Percentiles rank a stretch among this genome's conserved stretches.
phyloP scores from a whole-genome alignment of 2,329 filamentous ascomycete genomes.

The Curvularia hawaiiensis region DNA sequence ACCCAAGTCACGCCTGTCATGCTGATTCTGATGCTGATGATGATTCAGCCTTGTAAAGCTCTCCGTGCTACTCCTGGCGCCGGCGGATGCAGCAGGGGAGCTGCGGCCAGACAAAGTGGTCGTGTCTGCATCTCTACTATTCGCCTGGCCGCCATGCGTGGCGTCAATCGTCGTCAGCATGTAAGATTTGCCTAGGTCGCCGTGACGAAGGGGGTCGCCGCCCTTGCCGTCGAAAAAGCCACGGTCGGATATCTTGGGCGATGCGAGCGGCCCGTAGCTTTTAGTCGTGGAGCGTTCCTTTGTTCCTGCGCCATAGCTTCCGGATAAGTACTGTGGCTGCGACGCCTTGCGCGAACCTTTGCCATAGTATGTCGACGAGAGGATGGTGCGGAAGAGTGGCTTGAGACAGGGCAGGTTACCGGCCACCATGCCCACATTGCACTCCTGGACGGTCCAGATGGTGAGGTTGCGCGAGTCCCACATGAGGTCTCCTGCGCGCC shows the following conservation, averaged over 20 bases:
- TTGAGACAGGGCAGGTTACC: constrained; percentile 52
- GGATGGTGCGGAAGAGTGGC: constrained; percentile 48
- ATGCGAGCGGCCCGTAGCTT: constrained; percentile 14
- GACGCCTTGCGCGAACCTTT: constrained; percentile 24
- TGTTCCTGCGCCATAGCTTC: constrained; percentile 27
- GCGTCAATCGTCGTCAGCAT: constrained; percentile 20
- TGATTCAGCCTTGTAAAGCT: constrained; percentile 8
- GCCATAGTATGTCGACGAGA: constrained; percentile 42
- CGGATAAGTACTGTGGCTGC: constrained; percentile 18
- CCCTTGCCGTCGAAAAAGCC: constrained; percentile 4
- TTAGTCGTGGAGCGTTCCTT: constrained; percentile 13
- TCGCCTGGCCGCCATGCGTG: not conserved
- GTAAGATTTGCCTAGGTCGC: constrained; percentile 8
- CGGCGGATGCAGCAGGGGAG: constrained; percentile 1
- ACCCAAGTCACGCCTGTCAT: constrained; percentile 1
- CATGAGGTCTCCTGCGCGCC: constrained; percentile 46
- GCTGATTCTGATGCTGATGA: constrained; percentile 1
- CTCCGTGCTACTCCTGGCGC: constrained; percentile 10
- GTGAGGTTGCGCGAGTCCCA: constrained; percentile 54
- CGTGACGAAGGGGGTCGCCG: not conserved
- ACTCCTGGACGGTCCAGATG: constrained; percentile 54
- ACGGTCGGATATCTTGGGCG: constrained; percentile 5
- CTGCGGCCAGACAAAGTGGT: constrained; percentile 9
- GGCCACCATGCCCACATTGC: constrained; percentile 52
- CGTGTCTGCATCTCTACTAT: not conserved